These are phyloP conservation scores for Panaeolus papilionaceus DNA, from an alignment of 768 basidiomycete species.

Conservation along the genomic window DNA sequence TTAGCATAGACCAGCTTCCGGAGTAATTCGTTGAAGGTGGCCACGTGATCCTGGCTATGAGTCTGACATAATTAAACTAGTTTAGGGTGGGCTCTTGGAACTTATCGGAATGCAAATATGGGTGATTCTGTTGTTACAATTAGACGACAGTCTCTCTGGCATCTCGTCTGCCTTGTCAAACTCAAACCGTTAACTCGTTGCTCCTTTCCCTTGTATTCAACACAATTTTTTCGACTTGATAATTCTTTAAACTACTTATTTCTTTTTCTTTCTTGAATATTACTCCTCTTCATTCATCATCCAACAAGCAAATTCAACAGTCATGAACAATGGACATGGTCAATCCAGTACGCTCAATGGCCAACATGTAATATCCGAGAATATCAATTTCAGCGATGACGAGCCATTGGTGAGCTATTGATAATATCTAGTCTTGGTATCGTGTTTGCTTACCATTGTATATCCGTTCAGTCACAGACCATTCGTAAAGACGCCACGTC, in stretches of 20 bases:
- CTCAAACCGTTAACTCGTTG: neutral
- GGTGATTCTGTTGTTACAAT: constrained; percentile 16
- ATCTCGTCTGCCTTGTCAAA: neutral
- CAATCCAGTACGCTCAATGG: constrained; percentile 44
- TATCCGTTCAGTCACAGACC: constrained; percentile 57
- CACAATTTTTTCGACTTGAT: neutral
- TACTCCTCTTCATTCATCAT: neutral
- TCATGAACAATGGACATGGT: constrained; percentile 45
- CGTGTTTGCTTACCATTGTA: constrained; percentile 22
- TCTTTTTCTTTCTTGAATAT: constrained; percentile 3
- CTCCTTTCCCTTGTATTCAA: neutral
- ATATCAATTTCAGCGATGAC: constrained; percentile 68
- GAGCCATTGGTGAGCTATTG: constrained; percentile 69
- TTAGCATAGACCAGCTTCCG: neutral
- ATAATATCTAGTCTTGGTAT: neutral
- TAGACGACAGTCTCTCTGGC: neutral
- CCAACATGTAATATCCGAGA: constrained; percentile 43
- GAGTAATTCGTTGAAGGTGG: neutral
- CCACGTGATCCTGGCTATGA: neutral
- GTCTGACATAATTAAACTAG: constrained; percentile 17
- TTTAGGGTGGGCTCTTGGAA: constrained; percentile 18
- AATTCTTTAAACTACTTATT: neutral
- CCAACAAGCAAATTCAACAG: neutral
- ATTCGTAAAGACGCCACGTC: constrained; percentile 53
- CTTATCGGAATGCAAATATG: constrained; percentile 18